Conservation (phyloP, 495 filamentous ascomycete species). For the Trichoderma gamsii region DNA sequence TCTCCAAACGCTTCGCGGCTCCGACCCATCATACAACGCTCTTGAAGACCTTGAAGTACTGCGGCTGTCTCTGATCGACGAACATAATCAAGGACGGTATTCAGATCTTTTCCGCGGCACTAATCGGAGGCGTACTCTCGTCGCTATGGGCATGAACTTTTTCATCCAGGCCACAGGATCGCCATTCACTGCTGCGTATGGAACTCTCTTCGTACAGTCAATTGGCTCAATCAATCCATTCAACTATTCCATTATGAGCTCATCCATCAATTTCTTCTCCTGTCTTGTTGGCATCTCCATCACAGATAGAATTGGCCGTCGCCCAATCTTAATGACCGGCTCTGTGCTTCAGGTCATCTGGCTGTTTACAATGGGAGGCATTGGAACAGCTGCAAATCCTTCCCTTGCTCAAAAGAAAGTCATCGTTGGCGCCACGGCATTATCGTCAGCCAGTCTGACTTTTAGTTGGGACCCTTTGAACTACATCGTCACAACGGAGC, state of each 20-base stretch:
- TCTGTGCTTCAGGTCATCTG: constrained; percentile 18
- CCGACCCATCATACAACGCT: background rate
- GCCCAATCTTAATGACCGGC: constrained; percentile 20
- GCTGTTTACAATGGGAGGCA: constrained; percentile 17
- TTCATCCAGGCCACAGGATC: constrained; percentile 34
- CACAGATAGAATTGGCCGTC: constrained; percentile 8
- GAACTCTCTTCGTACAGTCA: constrained; percentile 32
- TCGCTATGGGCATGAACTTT: constrained; percentile 29
- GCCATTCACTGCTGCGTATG: constrained; percentile 30
- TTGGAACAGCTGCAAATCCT: constrained; percentile 17
- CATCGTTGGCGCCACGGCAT: background rate
- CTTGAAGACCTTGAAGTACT: constrained; percentile 18
- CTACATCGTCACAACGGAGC: constrained; percentile 23
- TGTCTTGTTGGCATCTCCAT: constrained; percentile 8
- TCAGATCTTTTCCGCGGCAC: constrained; percentile 27
- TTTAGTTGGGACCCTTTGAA: constrained; percentile 21
- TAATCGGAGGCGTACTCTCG: constrained; percentile 31
- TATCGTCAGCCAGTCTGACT: background rate
- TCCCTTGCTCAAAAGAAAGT: background rate
- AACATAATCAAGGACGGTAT: constrained; percentile 24
- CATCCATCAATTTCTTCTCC: constrained; percentile 14
- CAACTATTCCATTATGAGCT: constrained; percentile 23
- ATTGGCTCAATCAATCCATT: constrained; percentile 33
- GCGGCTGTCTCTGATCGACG: constrained; percentile 15
- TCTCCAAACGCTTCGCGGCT: constrained; percentile 19